These are phyloP conservation scores for Centaurea solstitialis DNA, from an alignment of 129 eudicot species.

Conservation along the genomic window DNA sequence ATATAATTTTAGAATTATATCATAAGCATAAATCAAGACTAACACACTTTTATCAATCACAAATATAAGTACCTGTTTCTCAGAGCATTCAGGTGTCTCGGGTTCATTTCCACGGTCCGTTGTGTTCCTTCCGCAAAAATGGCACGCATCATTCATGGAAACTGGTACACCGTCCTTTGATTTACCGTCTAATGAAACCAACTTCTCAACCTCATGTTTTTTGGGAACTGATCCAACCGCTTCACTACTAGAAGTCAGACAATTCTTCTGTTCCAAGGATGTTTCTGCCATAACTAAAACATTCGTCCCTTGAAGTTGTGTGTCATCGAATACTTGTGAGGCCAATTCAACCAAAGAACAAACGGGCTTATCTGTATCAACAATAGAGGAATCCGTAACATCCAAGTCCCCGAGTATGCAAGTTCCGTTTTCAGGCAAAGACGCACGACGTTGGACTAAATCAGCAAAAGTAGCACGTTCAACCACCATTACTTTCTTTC, in stretches of 20 bases:
- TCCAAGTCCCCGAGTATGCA: slow-evolving; percentile 15
- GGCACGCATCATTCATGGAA: slow-evolving; percentile 26
- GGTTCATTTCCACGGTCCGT: slow-evolving; percentile 31
- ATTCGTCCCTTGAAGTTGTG: slow-evolving; percentile 13
- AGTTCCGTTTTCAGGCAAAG: slow-evolving; percentile 29
- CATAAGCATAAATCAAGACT: background rate
- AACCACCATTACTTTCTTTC: slow-evolving; percentile 20
- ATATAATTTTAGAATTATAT: slow-evolving; percentile 10
- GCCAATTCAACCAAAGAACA: slow-evolving; percentile 34
- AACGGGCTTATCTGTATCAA: slow-evolving; percentile 24
- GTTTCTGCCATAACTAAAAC: slow-evolving; percentile 19
- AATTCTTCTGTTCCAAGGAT: slow-evolving; percentile 20
- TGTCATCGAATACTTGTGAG: slow-evolving; percentile 18
- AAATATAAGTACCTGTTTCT: slow-evolving; percentile 37
- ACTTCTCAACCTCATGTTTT: slow-evolving; percentile 30
- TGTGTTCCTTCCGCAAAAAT: slow-evolving; percentile 18
- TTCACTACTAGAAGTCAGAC: background rate
- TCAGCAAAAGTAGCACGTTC: slow-evolving; percentile 34
- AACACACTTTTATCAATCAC: background rate
- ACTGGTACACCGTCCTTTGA: slow-evolving; percentile 21
- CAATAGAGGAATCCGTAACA: slow-evolving; percentile 29
- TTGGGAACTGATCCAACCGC: slow-evolving; percentile 16
- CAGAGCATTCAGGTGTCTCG: slow-evolving; percentile 37
- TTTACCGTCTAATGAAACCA: slow-evolving; percentile 18
- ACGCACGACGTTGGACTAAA: slow-evolving; percentile 26